Percentiles rank a stretch among this genome's conserved stretches.
phyloP scores from a whole-genome alignment of 768 basidiomycete species.

The Mycena maculata region DNA sequence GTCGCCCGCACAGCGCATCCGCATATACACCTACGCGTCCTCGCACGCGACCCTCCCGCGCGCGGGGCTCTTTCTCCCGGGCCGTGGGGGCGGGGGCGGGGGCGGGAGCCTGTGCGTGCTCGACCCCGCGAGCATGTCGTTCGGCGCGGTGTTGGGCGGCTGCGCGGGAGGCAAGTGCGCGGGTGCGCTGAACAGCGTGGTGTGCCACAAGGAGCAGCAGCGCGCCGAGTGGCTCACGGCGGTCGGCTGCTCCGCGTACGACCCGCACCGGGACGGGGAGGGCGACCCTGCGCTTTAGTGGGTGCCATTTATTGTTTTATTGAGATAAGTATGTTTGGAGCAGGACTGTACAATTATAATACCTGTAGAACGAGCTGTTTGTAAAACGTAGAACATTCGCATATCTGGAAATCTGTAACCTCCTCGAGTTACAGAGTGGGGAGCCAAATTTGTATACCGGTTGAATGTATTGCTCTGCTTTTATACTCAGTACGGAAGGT shows the following conservation, averaged over 20 bases:
- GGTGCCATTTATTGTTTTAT: no score
- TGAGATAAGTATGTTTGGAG: no score
- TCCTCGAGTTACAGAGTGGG: no score
- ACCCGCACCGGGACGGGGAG: conserved; percentile 39
- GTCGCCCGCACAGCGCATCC: conserved; percentile 64
- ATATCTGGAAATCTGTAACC: no score
- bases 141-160: conserved; percentile 36
- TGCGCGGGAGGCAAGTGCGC: conserved; percentile 54
- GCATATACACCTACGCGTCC: conserved; percentile 64
- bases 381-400: no score
- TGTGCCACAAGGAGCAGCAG: conserved; percentile 55
- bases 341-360: no score
- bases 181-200: conserved; percentile 49
- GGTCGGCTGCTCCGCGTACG: conserved; percentile 60
- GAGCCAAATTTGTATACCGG: no score
- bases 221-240: conserved; percentile 59
- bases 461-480: no score
- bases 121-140: conserved; percentile 51
- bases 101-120: conserved; percentile 39
- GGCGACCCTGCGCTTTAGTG: no score
- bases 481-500: no score
- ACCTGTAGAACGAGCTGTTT: no score
- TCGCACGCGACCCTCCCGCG: conserved; percentile 58
- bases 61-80: conserved; percentile 38
- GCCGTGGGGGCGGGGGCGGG: conserved; percentile 14